These are phyloP conservation scores for Ceratocystis huliohia DNA, from an alignment of 2,329 filamentous ascomycete genomes.

Conservation along the genomic window DNA sequence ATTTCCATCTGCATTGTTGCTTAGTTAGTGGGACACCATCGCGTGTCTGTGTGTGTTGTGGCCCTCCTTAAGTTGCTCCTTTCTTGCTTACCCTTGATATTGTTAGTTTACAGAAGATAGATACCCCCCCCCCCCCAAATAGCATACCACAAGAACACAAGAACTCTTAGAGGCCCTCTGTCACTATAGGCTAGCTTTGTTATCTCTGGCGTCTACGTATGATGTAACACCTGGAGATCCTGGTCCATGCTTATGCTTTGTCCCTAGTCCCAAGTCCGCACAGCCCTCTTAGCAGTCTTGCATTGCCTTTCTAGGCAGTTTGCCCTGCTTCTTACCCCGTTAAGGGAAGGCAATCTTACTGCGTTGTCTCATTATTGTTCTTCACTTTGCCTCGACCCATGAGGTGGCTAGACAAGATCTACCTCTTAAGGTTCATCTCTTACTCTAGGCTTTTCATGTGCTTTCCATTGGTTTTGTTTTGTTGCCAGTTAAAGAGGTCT, in stretches of 20 bases:
- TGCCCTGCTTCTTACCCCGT: not conserved
- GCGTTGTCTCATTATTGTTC: too few species aligned
- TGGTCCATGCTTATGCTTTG: not conserved
- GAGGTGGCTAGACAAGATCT: not conserved
- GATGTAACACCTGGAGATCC: not conserved
- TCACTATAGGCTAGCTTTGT: too few species aligned
- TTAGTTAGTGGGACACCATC: slow-evolving; percentile 1
- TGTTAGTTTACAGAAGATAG: slow-evolving; percentile 8
- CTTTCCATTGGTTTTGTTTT: not conserved
- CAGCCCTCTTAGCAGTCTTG: not conserved
- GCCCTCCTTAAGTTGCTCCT: not conserved
- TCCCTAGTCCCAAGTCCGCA: not conserved
- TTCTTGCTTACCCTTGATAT: slow-evolving; percentile 10
- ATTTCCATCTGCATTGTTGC: not conserved
- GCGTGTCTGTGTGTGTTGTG: not conserved
- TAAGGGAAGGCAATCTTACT: too few species aligned
- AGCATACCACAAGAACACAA: not conserved
- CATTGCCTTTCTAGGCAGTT: not conserved
- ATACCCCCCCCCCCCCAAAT: not conserved
- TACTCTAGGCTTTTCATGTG: not conserved
- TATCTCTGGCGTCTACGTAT: not conserved
- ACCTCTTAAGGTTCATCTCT: not conserved
- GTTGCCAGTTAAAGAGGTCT: not conserved
- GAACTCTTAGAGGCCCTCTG: not conserved
- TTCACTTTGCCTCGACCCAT: not conserved